phyloP scores from a whole-genome alignment of 2,329 filamentous ascomycete species.

The Penicillium sp. region DNA sequence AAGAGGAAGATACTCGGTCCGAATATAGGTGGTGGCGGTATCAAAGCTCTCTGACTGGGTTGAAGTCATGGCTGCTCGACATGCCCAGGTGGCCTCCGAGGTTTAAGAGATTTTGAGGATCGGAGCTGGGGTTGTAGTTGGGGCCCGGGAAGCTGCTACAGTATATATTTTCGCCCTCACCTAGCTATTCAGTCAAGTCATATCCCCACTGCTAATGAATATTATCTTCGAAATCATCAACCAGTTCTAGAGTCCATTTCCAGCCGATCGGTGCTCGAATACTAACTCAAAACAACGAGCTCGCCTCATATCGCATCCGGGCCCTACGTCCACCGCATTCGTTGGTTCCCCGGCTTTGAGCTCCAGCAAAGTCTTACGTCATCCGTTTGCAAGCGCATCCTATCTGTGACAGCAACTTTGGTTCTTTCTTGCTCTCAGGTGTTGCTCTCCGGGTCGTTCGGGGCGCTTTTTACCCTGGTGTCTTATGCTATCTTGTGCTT shows the following conservation, averaged over 20 bases:
- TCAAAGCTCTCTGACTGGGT: conserved; percentile 7
- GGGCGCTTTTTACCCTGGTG: conserved; percentile 9
- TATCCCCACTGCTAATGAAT: too few relatives aligned
- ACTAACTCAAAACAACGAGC: not conserved
- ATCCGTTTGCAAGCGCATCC: conserved; percentile 28
- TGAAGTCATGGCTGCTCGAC: not conserved
- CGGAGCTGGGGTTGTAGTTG: not conserved
- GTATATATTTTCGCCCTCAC: not conserved
- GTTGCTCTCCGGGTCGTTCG: conserved; percentile 1
- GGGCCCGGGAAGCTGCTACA: not conserved
- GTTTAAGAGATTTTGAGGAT: not conserved
- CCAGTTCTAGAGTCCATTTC: not conserved
- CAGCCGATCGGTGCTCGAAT: not conserved
- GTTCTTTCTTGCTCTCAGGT: conserved; percentile 2
- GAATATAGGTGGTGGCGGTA: conserved; percentile 2
- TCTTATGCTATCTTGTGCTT: conserved; percentile 12
- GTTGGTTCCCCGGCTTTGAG: conserved; percentile 32
- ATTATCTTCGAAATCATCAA: not conserved
- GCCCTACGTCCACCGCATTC: conserved; percentile 19
- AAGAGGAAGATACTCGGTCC: conserved; percentile 5
- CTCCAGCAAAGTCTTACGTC: conserved; percentile 35
- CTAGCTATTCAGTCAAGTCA: not conserved
- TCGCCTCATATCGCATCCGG: conserved; percentile 6
- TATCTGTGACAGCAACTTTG: conserved; percentile 3
- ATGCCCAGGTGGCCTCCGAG: not conserved